Evolutionary conservation across 768 basidiomycete species (phyloP), one percentile per base, ranked within the genome.

Genomic region (Russula emetica): DNA sequence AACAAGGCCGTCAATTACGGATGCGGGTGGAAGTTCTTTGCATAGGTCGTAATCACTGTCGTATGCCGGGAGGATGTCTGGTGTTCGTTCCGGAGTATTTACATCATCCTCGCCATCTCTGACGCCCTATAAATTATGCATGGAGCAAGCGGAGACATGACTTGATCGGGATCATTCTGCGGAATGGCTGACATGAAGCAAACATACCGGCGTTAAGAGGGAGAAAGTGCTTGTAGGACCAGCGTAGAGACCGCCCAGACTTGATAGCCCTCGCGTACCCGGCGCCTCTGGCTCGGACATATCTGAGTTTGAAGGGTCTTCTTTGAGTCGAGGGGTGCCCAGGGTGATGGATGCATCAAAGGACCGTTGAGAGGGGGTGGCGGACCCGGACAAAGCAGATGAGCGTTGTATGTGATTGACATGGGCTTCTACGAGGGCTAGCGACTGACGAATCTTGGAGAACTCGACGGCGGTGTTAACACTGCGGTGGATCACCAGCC

Each of bases 201-300:
- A 65, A 74, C 76, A 69, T 68, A 87, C 88, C 75, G 84, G 76
- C 45, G 86, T 74, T 50, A 92, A 78, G 73, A 90, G 86, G 1
- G 85, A 85, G 49, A 84, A 84, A 44, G 85, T 83, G 68, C 87
- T 87, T 10, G 90, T 93, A 42, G 90, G 82, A n/a, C 90, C 90
- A 49, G 87, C 81, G 73, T 88, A 93, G 50, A 89, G 77, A 11
- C 89, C 89, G 18, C 86, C 83, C 62, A 83, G 82, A 2, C 79
- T 80, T 68, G 83, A 85, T 58, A 79, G 82, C 53, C 86, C 86
- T 34, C 88, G 78, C 77, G 88, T 84, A 16, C 87, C 86, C 38
- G 88, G 89, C 1, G 78, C 76, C 59, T 83, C 82, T 24, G 84
- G 81, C 47, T 81, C 69, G 22, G 74, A 71, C 68, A 85, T 84